Evolutionary conservation across 352 stramenopile genomes (phyloP).

Genomic region (Phytopythium boreale): DNA sequence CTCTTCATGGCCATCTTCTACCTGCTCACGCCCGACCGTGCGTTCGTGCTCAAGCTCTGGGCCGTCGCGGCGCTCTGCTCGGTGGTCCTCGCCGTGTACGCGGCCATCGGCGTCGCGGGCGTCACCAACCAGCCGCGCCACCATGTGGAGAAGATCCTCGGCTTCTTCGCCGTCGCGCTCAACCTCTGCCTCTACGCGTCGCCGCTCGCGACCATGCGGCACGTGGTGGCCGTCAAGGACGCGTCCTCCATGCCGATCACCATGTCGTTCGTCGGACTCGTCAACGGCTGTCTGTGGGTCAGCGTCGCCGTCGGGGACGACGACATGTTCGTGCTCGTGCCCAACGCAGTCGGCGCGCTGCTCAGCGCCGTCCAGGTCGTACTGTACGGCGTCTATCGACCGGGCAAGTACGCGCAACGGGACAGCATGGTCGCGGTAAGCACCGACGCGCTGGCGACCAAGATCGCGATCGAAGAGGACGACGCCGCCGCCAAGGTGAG

Average conservation of each 20-base stretch:
- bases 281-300: slow-evolving; percentile 24
- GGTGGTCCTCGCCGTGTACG: slow-evolving; percentile 20
- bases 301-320: slow-evolving; percentile 15
- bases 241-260: slow-evolving; percentile 24
- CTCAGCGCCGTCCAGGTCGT: slow-evolving; percentile 25
- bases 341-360: slow-evolving; percentile 19
- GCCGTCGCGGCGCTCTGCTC: slow-evolving; percentile 12
- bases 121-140: slow-evolving; percentile 23
- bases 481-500: slow-evolving; percentile 11
- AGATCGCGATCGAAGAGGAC: slow-evolving; percentile 10
- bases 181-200: slow-evolving; percentile 31
- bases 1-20: slow-evolving; percentile 29
- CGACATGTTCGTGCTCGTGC: slow-evolving; percentile 29
- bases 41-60: slow-evolving; percentile 20
- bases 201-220: slow-evolving; percentile 19
- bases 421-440: not conserved
- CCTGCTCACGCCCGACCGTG: slow-evolving; percentile 21
- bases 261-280: slow-evolving; percentile 19
- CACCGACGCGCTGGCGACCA: slow-evolving; percentile 14
- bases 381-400: slow-evolving; percentile 12
- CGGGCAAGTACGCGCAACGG: not conserved
- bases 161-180: slow-evolving; percentile 22
- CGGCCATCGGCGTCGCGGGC: slow-evolving; percentile 18
- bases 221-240: slow-evolving; percentile 15
- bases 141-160: slow-evolving; percentile 21